Evolutionary conservation across 1,139 yeast species (phyloP).

Genomic region (Candida glucosophila): DNA sequence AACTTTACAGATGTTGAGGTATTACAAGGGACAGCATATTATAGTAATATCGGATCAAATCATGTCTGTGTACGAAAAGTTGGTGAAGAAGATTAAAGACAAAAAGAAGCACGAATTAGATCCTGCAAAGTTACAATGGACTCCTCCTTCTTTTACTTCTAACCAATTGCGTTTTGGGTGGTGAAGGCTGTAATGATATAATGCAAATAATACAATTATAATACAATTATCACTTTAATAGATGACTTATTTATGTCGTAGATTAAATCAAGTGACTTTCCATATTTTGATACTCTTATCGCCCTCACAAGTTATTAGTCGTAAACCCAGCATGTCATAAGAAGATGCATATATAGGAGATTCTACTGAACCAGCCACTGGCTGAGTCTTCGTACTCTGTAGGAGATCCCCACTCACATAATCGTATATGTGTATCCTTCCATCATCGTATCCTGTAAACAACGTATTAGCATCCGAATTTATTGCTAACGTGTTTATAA

Average conservation of each 20-base stretch:
- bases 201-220: neutral
- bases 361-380: constrained; percentile 63
- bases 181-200: constrained; percentile 26
- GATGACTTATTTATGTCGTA: constrained; percentile 1
- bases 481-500: constrained; percentile 61
- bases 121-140: constrained; percentile 71
- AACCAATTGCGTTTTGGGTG: constrained; percentile 94
- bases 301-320: constrained; percentile 80
- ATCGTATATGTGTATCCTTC: constrained; percentile 69
- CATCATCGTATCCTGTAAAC: constrained; percentile 82
- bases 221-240: too few species aligned
- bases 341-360: constrained; percentile 63
- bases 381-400: constrained; percentile 45
- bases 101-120: constrained; percentile 76
- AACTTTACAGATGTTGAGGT: constrained; percentile 79
- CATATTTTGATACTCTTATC: constrained; percentile 87
- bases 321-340: constrained; percentile 73
- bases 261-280: constrained; percentile 36
- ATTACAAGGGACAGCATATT: constrained; percentile 94
- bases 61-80: constrained; percentile 64
- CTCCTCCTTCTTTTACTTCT: constrained; percentile 94
- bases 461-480: constrained; percentile 57
- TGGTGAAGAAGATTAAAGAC: constrained; percentile 44
- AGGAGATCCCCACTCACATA: constrained; percentile 61
- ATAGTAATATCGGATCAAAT: constrained; percentile 85